Base-by-base conservation (phyloP, 176 grass and related monocot species). In the Miscanthus lutarioriparius region DNA sequence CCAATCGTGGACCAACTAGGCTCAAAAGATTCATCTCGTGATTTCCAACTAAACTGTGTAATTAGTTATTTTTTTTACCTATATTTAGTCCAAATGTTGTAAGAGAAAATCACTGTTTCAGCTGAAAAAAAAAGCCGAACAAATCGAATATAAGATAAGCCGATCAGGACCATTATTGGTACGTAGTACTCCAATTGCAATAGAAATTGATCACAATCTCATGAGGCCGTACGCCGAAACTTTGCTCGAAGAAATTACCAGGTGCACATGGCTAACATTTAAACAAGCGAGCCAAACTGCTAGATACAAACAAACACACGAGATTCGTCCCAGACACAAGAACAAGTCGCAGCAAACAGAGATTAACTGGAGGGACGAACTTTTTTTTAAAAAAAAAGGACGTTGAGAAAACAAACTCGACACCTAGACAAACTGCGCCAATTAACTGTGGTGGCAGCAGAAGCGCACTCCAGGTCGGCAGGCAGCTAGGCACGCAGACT, bases 251-350 rank as follows among this genome's bases (percentile, higher is more conserved):
- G 11, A 77, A 72, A 54, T 19, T 33, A 74, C 82, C 40, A 67
- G 37, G 22, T 15, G 32, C 87, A n/a, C n/a, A 67, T 79, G 51
- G 47, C 8, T 67, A n/a, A 26, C 67, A 32, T 45, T 44, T 79
- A 69, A 80, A 83, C 66, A 86, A 47, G 11, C 56, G 53, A 74
- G 27, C 27, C 45, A 49, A 47, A 51, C 20, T 30, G 63, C 27
- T 80, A 67, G 33, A 37, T 41, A 17, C 8, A 67, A 14, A 64
- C 36, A 72, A 30, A 47, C 65, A 78, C 74, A 72, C 40, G 13
- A 79, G 84, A 87, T 86, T 83, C 80, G 12, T 26, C 84, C 8
- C n/a, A n/a, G 5, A 32, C 8, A 90, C 80, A 59, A 62, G 45
- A 38, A 36, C 44, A 4, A 4, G 16, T 15, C 28, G 37, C 13